phyloP scores from a whole-genome alignment of 179 eudicot genomes.

The Beta lomatogona region DNA sequence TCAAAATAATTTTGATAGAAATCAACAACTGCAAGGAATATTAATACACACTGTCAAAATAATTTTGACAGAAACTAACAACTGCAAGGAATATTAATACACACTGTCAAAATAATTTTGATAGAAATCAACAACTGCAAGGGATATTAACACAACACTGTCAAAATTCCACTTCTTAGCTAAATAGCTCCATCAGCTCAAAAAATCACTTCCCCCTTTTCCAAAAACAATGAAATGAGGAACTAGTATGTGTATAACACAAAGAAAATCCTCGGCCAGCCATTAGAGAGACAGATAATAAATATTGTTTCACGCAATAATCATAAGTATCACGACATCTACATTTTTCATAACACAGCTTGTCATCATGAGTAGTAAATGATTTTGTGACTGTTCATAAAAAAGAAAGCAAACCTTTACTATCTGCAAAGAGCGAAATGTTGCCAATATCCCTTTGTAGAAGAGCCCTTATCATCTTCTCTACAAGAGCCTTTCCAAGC shows the following conservation, averaged over 20 bases:
- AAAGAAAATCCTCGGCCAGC: not conserved
- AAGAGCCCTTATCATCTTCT: conserved; percentile 88
- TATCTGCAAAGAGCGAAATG: conserved; percentile 87
- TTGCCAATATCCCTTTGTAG: conserved; percentile 94
- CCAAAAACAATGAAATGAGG: not conserved
- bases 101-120: conserved; percentile 28
- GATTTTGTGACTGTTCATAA: not conserved
- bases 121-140: conserved; percentile 94
- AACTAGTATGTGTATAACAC: not conserved
- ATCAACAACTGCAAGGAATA: conserved; percentile 71
- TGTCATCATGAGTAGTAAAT: not conserved
- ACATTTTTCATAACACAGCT: not conserved
- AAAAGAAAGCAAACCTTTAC: conserved; percentile 55
- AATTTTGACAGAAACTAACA: conserved; percentile 79
- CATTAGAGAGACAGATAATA: not conserved
- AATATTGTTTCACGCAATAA: not conserved
- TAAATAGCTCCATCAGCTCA: not conserved
- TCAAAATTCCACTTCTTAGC: not conserved
- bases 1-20: conserved; percentile 56
- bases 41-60: too few relatives aligned
- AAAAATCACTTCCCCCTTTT: too few relatives aligned
- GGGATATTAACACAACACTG: not conserved
- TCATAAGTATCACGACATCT: not conserved
- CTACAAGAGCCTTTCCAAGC: conserved; percentile 93
- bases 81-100: conserved; percentile 46